Conservation (phyloP, 768 basidiomycete species). For the Mycena olivaceomarginata region DNA sequence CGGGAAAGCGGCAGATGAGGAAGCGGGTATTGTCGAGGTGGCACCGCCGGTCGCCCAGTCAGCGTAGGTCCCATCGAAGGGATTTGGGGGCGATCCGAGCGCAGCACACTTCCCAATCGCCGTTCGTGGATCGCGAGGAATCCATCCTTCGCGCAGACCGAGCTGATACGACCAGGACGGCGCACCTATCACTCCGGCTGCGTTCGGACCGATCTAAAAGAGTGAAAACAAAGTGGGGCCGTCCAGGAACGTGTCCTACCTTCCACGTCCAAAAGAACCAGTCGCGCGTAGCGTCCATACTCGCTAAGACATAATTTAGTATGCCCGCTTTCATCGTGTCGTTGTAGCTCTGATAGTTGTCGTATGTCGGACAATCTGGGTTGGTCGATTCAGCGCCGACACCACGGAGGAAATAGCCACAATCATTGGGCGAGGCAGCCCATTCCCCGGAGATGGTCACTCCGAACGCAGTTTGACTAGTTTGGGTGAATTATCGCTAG, state of each 20-base stretch:
- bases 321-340: slow-evolving; percentile 57
- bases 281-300: slow-evolving; percentile 62
- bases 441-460: slow-evolving; percentile 88
- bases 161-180: slow-evolving; percentile 73
- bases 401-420: slow-evolving; percentile 63
- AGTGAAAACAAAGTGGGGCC: slow-evolving; percentile 70
- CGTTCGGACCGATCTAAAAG: slow-evolving; percentile 67
- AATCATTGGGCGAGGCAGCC: slow-evolving; percentile 79
- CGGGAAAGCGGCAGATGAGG: slow-evolving; percentile 63
- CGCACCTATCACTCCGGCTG: slow-evolving; percentile 58
- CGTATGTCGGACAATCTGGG: slow-evolving; percentile 57
- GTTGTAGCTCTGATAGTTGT: slow-evolving; percentile 77
- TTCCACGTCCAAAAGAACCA: slow-evolving; percentile 76
- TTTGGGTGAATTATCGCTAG: slow-evolving; percentile 5
- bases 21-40: slow-evolving; percentile 70
- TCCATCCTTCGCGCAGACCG: slow-evolving; percentile 83
- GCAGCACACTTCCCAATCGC: slow-evolving; percentile 80
- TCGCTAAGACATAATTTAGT: slow-evolving; percentile 75
- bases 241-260: slow-evolving; percentile 39
- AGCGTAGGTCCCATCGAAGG: slow-evolving; percentile 67
- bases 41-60: slow-evolving; percentile 84
- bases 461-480: slow-evolving; percentile 73
- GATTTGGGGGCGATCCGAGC: slow-evolving; percentile 64
- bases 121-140: slow-evolving; percentile 82
- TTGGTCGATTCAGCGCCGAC: slow-evolving; percentile 45